Base-by-base conservation (phyloP, 148 eudicot species). In the Chenopodium album region DNA sequence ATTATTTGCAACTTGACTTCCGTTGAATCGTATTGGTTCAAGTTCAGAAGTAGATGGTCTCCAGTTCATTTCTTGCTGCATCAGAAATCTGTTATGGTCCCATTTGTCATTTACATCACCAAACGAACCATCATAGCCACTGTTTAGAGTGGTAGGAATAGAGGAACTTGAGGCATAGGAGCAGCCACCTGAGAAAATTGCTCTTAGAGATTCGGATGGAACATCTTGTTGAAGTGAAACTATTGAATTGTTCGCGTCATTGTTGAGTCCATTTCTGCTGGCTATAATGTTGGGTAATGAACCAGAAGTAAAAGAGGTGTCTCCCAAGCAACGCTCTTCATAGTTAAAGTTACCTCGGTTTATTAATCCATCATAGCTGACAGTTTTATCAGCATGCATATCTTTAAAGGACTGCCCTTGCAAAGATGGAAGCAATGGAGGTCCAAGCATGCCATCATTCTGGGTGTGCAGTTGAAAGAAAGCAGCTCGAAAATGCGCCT, bases 391-490 rank as follows among this genome's bases (percentile, higher is more conserved):
- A 50, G 78, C 46, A 37, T 76, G 81, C 76, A 78, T 79, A 82
- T 76, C 77, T 68, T 85, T 78, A 41, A 86, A 26, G 23, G 79
- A 76, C 67, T 87, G 90, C 16, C 87, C 91, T 63, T 84, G 89
- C 41, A 80, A 47, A 64, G 84, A 73, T 9, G 89, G 71, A 76
- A 85, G 89, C 16, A 71, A 68, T 22, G 96, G 94, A 75, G 89
- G 84, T 37, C 87, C 91, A 64, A 78, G 67, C 84, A 89, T 88
- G 22, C 80, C 44, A 23, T 89, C 84, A 78, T 85, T 85, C 67
- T 80, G 90, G 78, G 75, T 65, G 73, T 85, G 84, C 48, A 71
- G 65, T 77, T 78, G 88, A 77, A 77, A 66, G 50, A 79, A 84
- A 71, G 77, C 73, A 22, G 90, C 32, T 47, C 82, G 88, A 44